Evolutionary conservation across 495 filamentous ascomycete genomes (phyloP).

Genomic region (Aspergillus indologenus): DNA sequence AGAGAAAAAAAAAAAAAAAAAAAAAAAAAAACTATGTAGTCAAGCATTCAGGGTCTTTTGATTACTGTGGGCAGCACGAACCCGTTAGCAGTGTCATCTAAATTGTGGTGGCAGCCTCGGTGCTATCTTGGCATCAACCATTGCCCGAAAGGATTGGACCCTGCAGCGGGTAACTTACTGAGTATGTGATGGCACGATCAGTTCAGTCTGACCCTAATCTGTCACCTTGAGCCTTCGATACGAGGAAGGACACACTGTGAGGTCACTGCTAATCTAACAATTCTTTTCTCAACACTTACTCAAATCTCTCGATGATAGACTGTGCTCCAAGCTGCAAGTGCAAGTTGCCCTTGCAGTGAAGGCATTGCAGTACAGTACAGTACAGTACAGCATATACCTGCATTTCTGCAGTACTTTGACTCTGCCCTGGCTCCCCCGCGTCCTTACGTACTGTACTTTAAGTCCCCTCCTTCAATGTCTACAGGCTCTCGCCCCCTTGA

Average conservation of each 20-base stretch:
- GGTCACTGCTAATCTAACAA: too few relatives aligned
- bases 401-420: too few relatives aligned
- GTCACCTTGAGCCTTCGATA: neutral
- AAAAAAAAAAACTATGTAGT: neutral
- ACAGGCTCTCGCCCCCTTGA: neutral
- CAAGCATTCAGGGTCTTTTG: slow-evolving; percentile 6
- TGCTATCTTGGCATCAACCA: neutral
- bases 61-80: slow-evolving; percentile 2
- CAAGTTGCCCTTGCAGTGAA: too few relatives aligned
- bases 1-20: too few relatives aligned
- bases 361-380: too few relatives aligned
- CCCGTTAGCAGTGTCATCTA: slow-evolving; percentile 4
- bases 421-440: neutral
- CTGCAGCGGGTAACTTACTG: neutral
- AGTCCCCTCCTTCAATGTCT: neutral
- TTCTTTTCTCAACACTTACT: too few relatives aligned
- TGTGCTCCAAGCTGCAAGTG: too few relatives aligned
- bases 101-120: neutral
- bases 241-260: neutral
- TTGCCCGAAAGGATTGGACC: neutral
- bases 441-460: neutral
- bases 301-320: too few relatives aligned
- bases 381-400: too few relatives aligned
- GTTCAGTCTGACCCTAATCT: neutral
- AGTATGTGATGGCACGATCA: neutral